A percentile compares a stretch with the other conserved stretches of the same genome.
These are phyloP conservation scores for Oenanthe javanica DNA, from an alignment of 140 eudicot genomes.

Conservation along the genomic window DNA sequence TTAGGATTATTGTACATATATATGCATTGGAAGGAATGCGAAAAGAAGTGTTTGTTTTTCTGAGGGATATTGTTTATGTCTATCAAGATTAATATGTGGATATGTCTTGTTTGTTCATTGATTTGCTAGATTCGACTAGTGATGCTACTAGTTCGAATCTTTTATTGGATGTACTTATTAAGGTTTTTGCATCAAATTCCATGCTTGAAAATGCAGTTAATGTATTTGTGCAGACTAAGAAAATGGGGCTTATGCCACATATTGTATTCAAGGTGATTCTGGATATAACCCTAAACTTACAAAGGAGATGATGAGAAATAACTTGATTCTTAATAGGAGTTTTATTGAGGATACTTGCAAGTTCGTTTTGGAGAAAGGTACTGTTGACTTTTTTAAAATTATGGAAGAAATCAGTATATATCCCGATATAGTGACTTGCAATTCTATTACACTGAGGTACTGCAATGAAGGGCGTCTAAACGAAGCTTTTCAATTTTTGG, in stretches of 20 bases:
- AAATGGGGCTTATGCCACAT: constrained; percentile 18
- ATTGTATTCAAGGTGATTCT: constrained; percentile 26
- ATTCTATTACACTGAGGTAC: constrained; percentile 18
- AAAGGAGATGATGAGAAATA: constrained; percentile 28
- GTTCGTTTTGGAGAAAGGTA: constrained; percentile 22
- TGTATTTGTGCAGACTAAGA: constrained; percentile 18
- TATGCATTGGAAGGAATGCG: constrained; percentile 35
- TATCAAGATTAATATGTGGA: constrained; percentile 21
- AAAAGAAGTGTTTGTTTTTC: constrained; percentile 24
- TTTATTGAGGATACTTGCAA: constrained; percentile 25
- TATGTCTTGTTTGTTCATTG: constrained; percentile 20
- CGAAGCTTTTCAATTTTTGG: constrained; percentile 29
- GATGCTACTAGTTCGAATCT: constrained; percentile 10
- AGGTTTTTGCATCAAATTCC: constrained; percentile 36
- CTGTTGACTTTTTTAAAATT: constrained; percentile 9
- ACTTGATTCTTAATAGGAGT: constrained; percentile 23
- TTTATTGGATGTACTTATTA: constrained; percentile 30
- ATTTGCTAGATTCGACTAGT: constrained; percentile 21
- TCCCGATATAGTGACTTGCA: constrained; percentile 19
- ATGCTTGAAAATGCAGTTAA: constrained; percentile 28
- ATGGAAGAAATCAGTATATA: constrained; percentile 13
- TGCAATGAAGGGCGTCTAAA: constrained; percentile 26
- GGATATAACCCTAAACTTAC: constrained; percentile 23
- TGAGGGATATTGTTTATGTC: constrained; percentile 27
- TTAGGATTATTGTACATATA: constrained; percentile 24